A percentile compares a stretch with the other conserved stretches of the same genome.
Evolutionary conservation across 1,139 yeast genomes (phyloP).

Genomic region (Candida frijolesensis): DNA sequence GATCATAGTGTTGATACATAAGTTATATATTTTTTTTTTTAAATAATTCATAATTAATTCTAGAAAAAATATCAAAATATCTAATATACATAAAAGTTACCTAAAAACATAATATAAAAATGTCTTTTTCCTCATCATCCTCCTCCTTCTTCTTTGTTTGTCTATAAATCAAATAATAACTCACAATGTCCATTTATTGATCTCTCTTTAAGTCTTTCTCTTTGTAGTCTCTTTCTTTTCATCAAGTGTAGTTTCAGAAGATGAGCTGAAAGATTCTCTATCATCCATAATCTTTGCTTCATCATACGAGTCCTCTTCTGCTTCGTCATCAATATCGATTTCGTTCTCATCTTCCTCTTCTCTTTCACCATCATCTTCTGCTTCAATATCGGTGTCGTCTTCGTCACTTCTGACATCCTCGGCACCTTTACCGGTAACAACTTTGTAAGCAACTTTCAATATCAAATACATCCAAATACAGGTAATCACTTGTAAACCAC

Average conservation of each 20-base stretch:
- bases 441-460: constrained; percentile 66
- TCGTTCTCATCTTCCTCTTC: constrained; percentile 5
- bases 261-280: constrained; percentile 11
- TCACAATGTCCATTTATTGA: neutral
- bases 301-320: constrained; percentile 2
- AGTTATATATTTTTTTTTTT: neutral
- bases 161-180: neutral
- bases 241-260: constrained; percentile 15
- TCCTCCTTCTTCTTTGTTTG: neutral
- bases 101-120: neutral
- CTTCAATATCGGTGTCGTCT: constrained; percentile 38
- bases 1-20: neutral
- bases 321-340: constrained; percentile 6
- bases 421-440: constrained; percentile 70
- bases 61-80: constrained; percentile 1
- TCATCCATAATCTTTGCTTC: constrained; percentile 8
- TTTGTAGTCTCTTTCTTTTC: constrained; percentile 9
- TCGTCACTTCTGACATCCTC: constrained; percentile 84
- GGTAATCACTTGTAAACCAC: constrained; percentile 67
- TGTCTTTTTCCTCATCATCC: neutral
- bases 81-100: constrained; percentile 4
- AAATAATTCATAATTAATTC: neutral
- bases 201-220: neutral
- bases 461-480: constrained; percentile 78
- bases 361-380: constrained; percentile 8